phyloP scores from a whole-genome alignment of 768 basidiomycete genomes.

The Podaxis sp. region DNA sequence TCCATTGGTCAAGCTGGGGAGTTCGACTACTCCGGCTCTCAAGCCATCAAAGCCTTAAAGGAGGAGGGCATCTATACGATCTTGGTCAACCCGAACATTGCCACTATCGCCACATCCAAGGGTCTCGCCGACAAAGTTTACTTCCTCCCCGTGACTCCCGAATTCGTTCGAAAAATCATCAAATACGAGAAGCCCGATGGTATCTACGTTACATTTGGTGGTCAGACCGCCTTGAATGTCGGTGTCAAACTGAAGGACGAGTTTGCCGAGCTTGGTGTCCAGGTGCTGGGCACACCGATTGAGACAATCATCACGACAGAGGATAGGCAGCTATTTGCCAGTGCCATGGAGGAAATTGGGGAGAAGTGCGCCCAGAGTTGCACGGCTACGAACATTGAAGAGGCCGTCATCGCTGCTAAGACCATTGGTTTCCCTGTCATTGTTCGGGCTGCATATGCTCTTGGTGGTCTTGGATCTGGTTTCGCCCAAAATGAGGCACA shows the following conservation, averaged over 20 bases:
- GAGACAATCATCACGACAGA: conserved; percentile 97
- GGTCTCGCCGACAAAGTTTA: conserved; percentile 99
- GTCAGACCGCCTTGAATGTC: conserved; percentile 95
- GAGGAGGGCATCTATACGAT: conserved; percentile 99
- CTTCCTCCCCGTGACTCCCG: conserved; percentile 97
- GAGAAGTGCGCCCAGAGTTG: conserved; percentile 92
- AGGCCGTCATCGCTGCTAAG: conserved; percentile 80
- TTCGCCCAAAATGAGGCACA: conserved; percentile 96
- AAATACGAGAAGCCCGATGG: conserved; percentile 98
- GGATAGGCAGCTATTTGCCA: conserved; percentile 91
- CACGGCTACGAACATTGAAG: conserved; percentile 83
- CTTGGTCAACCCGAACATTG: conserved; percentile 98
- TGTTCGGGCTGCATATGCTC: conserved; percentile 93
- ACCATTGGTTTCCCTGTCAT: conserved; percentile 94
- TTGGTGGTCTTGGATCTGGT: conserved; percentile 93
- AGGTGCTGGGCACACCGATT: conserved; percentile 95
- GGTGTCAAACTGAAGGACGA: conserved; percentile 98
- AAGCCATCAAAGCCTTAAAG: conserved; percentile 99
- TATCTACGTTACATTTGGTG: conserved; percentile 98
- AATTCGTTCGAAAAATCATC: conserved; percentile 97
- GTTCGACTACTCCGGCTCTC: conserved; percentile 99
- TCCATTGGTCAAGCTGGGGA: conserved; percentile 99
- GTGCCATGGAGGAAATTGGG: conserved; percentile 93
- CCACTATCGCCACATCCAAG: conserved; percentile 96
- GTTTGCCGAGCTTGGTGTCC: conserved; percentile 84